Evolutionary conservation across 345 rosid genomes (phyloP).

Genomic region (Corchorus capsularis): DNA sequence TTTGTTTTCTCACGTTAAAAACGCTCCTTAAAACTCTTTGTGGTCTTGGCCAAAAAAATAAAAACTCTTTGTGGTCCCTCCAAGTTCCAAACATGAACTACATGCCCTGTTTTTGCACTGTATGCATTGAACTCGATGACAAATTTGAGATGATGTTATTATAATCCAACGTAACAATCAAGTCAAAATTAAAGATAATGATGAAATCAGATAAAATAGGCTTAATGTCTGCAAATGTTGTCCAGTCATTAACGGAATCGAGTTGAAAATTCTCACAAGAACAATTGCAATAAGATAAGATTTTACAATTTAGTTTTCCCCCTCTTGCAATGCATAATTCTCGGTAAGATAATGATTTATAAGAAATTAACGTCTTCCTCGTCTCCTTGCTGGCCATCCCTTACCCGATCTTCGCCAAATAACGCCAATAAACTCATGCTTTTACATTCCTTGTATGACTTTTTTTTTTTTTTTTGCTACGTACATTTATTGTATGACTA

Average conservation of each 20-base stretch:
- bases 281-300: background rate
- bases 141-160: background rate
- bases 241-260: background rate
- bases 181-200: slow-evolving; percentile 4
- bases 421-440: background rate
- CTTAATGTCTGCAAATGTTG: background rate
- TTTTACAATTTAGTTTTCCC: background rate
- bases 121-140: background rate
- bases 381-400: background rate
- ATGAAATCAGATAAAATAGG: background rate
- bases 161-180: background rate
- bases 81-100: background rate
- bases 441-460: background rate
- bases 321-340: background rate
- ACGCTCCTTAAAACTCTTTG: no score
- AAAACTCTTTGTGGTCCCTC: no score
- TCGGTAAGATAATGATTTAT: background rate
- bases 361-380: background rate
- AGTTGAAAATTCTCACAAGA: background rate
- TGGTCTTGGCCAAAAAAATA: no score
- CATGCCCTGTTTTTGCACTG: background rate
- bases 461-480: background rate
- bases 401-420: background rate
- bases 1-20: background rate
- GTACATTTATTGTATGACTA: background rate